A percentile compares a stretch with the other conserved stretches of the same genome.
Evolutionary conservation across 208 protist genomes (phyloP).

Genomic region (Borovskyia barvae): DNA sequence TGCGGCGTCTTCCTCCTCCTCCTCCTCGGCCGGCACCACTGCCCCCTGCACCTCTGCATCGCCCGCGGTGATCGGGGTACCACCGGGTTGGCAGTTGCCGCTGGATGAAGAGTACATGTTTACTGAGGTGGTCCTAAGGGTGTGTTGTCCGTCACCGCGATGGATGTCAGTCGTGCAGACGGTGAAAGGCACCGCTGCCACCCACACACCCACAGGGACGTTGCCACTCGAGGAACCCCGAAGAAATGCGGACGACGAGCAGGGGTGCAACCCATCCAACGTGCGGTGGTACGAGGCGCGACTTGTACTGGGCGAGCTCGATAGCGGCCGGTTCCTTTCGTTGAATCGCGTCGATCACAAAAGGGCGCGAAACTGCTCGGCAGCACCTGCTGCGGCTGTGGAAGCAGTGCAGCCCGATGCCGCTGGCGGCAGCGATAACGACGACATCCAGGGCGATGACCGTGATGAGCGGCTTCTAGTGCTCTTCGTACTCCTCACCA

Average conservation of each 20-base stretch:
- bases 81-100: constrained; percentile 27
- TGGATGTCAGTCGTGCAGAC: constrained; percentile 6
- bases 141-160: constrained; percentile 20
- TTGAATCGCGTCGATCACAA: background rate
- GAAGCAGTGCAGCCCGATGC: background rate
- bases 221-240: background rate
- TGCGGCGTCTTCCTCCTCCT: background rate
- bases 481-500: constrained; percentile 51
- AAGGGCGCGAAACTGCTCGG: background rate
- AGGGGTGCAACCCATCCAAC: background rate
- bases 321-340: constrained; percentile 24
- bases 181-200: background rate
- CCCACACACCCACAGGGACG: background rate
- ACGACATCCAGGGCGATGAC: background rate
- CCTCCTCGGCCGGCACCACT: background rate
- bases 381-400: background rate
- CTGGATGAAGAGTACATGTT: constrained; percentile 18
- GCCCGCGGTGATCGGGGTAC: constrained; percentile 18
- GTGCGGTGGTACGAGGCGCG: constrained; percentile 25
- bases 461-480: constrained; percentile 43
- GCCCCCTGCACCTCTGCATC: too few species aligned
- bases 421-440: background rate
- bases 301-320: constrained; percentile 24
- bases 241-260: background rate
- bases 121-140: constrained; percentile 18